Conservation (phyloP, 495 filamentous ascomycete genomes). For the Glarea lozoyensis region DNA sequence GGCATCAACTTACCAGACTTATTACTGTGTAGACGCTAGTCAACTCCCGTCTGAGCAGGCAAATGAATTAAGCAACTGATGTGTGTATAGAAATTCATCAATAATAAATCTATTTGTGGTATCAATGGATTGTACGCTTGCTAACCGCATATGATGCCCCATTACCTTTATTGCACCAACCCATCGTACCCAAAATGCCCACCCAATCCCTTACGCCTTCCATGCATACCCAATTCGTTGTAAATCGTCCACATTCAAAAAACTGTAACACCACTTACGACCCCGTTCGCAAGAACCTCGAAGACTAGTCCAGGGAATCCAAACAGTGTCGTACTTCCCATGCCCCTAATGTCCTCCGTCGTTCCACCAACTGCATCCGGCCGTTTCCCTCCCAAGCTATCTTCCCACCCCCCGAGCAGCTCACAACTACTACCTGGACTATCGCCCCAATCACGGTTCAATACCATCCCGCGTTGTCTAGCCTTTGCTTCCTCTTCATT, state of each 20-base stretch:
- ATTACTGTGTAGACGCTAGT: no score
- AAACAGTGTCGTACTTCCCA: slow-evolving; percentile 80
- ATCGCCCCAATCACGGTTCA: slow-evolving; percentile 85
- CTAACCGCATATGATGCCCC: background rate
- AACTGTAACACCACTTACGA: slow-evolving; percentile 82
- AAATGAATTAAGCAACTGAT: no score
- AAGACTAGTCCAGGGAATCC: slow-evolving; percentile 91
- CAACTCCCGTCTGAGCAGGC: no score
- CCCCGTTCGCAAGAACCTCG: slow-evolving; percentile 89
- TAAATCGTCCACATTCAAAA: no score
- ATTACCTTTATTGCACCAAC: background rate
- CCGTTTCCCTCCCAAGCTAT: slow-evolving; percentile 40
- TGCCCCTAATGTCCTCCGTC: slow-evolving; percentile 43
- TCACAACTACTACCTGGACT: slow-evolving; percentile 87
- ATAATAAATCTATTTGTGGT: no score
- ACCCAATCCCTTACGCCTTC: no score
- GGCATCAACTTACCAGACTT: no score
- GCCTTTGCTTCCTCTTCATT: slow-evolving; percentile 51
- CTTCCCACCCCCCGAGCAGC: slow-evolving; percentile 83
- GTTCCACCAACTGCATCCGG: slow-evolving; percentile 26
- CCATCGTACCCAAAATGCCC: background rate
- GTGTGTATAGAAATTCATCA: no score
- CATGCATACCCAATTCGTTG: background rate
- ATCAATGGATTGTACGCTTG: no score
- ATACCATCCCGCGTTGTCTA: slow-evolving; percentile 70